phyloP scores from a whole-genome alignment of 148 eudicot species.

The Vaccinium vitisidaea region DNA sequence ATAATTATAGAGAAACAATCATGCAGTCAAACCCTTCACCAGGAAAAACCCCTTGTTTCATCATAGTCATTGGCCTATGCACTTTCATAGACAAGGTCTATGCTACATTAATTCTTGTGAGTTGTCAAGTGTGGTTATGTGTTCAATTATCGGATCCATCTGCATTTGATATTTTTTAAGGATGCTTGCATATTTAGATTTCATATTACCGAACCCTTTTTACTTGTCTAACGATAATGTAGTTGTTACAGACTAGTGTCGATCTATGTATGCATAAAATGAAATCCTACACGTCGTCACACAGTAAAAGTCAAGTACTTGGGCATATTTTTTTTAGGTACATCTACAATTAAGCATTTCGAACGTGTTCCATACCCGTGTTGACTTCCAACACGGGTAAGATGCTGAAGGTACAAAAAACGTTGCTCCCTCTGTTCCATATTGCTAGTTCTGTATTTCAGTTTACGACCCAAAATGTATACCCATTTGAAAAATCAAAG shows the following conservation, averaged over 20 bases:
- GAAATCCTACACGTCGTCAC: not conserved
- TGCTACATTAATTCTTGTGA: not conserved
- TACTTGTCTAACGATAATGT: not conserved
- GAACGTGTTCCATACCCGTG: not conserved
- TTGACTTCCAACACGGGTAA: not conserved
- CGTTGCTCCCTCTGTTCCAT: not conserved
- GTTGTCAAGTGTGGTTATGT: not conserved
- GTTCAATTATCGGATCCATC: not conserved
- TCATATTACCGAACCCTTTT: not conserved
- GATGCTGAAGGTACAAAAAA: not conserved
- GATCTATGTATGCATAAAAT: not conserved
- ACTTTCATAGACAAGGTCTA: not conserved
- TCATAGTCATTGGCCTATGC: not conserved
- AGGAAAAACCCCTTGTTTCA: not conserved
- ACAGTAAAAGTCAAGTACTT: not conserved
- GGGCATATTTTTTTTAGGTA: not conserved
- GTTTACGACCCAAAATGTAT: not conserved
- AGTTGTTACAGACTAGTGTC: not conserved
- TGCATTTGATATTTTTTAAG: not conserved
- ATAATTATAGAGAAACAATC: constrained; percentile 13
- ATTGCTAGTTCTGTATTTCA: not conserved
- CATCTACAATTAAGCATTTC: not conserved
- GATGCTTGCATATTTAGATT: not conserved
- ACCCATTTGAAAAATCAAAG: not conserved
- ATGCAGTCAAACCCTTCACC: not conserved